These are phyloP conservation scores for Fusarium odoratissimum DNA, from an alignment of 2,329 filamentous ascomycete species.

Conservation along the genomic window DNA sequence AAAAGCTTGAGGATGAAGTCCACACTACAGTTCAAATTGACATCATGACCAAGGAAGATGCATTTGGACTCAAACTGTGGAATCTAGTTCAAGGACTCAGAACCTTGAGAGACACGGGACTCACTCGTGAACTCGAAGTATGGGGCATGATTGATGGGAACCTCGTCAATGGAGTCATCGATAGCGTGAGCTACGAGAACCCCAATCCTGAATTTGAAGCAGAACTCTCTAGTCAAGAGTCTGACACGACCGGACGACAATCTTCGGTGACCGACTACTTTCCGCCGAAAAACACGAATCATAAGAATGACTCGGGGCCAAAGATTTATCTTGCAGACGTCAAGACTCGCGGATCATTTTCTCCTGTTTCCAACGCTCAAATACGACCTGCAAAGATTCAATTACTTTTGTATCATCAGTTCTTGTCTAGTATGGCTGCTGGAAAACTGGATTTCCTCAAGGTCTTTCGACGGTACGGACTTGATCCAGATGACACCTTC, in stretches of 20 bases:
- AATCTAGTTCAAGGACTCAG: slow-evolving; percentile 89
- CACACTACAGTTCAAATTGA: slow-evolving; percentile 81
- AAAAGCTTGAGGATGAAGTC: slow-evolving; percentile 85
- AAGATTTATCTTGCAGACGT: slow-evolving; percentile 84
- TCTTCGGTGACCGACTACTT: slow-evolving; percentile 57
- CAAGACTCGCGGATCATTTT: slow-evolving; percentile 79
- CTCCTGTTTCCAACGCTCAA: slow-evolving; percentile 74
- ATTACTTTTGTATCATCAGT: slow-evolving; percentile 87
- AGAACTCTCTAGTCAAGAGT: slow-evolving; percentile 57
- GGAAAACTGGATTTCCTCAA: slow-evolving; percentile 75
- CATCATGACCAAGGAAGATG: slow-evolving; percentile 80
- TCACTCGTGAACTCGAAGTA: slow-evolving; percentile 81
- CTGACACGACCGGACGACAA: slow-evolving; percentile 48
- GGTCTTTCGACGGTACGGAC: slow-evolving; percentile 77
- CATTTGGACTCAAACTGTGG: slow-evolving; percentile 86
- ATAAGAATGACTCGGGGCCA: slow-evolving; percentile 7
- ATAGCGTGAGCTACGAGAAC: slow-evolving; percentile 82
- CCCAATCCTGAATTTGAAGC: slow-evolving; percentile 78
- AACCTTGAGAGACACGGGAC: slow-evolving; percentile 75
- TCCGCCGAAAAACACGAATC: slow-evolving; percentile 31
- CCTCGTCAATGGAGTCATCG: slow-evolving; percentile 89
- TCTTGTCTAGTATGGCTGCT: slow-evolving; percentile 80
- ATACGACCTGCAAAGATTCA: slow-evolving; percentile 86
- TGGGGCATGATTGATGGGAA: slow-evolving; percentile 88
- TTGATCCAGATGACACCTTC: slow-evolving; percentile 74